phyloP scores from a whole-genome alignment of 352 stramenopile species.

The Phytophthora kernoviae region DNA sequence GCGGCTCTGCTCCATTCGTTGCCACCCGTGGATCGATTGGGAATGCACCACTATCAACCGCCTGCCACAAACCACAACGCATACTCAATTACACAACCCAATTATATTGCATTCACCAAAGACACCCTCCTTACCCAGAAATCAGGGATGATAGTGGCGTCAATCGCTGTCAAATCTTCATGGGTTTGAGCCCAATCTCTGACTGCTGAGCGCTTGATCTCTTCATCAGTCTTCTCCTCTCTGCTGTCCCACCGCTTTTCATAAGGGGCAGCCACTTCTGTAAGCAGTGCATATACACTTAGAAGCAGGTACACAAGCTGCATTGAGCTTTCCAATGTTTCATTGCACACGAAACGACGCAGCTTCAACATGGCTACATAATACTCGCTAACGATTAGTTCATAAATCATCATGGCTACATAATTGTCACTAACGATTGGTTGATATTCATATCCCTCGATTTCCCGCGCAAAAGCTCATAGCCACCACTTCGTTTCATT shows the following conservation, averaged over 20 bases:
- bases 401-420: neutral
- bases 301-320: neutral
- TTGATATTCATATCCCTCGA: neutral
- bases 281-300: neutral
- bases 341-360: neutral
- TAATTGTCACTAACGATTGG: too few relatives aligned
- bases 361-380: neutral
- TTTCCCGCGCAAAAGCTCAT: neutral
- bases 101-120: neutral
- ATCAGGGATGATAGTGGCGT: slow-evolving; percentile 53
- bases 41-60: slow-evolving; percentile 2
- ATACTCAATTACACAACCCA: neutral
- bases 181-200: slow-evolving; percentile 7
- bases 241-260: neutral
- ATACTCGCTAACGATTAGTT: too few relatives aligned
- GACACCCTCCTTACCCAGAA: slow-evolving; percentile 40
- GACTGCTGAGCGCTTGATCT: slow-evolving; percentile 5
- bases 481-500: neutral
- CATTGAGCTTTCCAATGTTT: neutral
- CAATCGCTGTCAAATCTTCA: slow-evolving; percentile 29
- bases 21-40: slow-evolving; percentile 32
- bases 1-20: slow-evolving; percentile 57
- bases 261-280: neutral
- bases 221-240: slow-evolving; percentile 12
- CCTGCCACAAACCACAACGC: neutral